Evolutionary conservation across 768 basidiomycete genomes (phyloP).

Genomic region (Hortiboletus campestris): DNA sequence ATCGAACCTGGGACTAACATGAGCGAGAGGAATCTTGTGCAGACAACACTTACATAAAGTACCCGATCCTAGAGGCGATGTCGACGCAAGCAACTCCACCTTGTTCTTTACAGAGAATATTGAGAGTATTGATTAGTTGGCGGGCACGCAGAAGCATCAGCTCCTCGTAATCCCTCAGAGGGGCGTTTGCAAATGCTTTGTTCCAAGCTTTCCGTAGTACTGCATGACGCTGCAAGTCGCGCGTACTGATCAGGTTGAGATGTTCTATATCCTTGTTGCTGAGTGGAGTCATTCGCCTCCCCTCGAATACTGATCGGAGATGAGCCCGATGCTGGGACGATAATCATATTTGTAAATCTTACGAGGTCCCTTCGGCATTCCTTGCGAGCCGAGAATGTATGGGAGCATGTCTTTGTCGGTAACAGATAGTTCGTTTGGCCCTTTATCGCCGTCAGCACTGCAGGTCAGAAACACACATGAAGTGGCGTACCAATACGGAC

Average conservation of each 20-base stretch:
- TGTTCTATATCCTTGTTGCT: conserved; percentile 11
- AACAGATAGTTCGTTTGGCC: conserved; percentile 40
- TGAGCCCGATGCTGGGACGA: conserved; percentile 1
- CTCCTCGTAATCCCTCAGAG: conserved; percentile 29
- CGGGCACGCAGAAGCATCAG: conserved; percentile 21
- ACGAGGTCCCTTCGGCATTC: conserved; percentile 30
- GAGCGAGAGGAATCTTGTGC: neutral
- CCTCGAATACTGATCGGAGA: conserved; percentile 17
- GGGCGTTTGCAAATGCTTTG: conserved; percentile 28
- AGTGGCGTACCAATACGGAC: conserved; percentile 31
- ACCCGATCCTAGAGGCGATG: conserved; percentile 20
- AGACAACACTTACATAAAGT: conserved; percentile 20
- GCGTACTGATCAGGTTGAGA: conserved; percentile 17
- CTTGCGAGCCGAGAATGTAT: conserved; percentile 27
- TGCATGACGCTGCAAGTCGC: conserved; percentile 22
- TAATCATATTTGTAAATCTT: conserved; percentile 12
- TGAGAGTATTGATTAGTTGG: conserved; percentile 17
- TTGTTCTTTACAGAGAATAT: conserved; percentile 11
- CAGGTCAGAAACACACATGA: neutral
- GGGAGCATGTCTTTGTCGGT: conserved; percentile 21
- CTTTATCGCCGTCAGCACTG: conserved; percentile 20
- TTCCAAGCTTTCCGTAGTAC: conserved; percentile 32
- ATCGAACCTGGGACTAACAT: conserved; percentile 17
- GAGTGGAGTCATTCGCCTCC: conserved; percentile 19
- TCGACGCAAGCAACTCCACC: conserved; percentile 8